phyloP scores from a whole-genome alignment of 2,329 filamentous ascomycete genomes.

The Colletotrichum tropicicola region DNA sequence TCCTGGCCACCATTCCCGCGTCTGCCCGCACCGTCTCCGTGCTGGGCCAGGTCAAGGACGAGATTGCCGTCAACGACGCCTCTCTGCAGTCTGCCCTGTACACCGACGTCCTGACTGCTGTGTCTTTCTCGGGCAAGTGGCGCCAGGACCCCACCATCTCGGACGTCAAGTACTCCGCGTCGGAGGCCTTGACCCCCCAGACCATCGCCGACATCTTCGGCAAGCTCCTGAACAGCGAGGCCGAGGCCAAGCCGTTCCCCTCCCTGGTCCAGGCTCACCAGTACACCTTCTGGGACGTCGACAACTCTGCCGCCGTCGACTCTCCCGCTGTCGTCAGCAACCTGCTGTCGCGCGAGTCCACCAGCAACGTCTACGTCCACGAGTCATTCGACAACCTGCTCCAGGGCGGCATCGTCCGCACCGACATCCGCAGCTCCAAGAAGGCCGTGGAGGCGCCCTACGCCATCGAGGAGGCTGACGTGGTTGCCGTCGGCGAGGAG shows the following conservation, averaged over 20 bases:
- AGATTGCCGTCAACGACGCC: conserved; percentile 76
- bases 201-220: conserved; percentile 58
- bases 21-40: conserved; percentile 82
- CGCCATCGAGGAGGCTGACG: conserved; percentile 79
- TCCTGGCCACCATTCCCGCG: conserved; percentile 81
- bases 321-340: conserved; percentile 70
- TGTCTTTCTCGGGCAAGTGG: conserved; percentile 80
- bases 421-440: conserved; percentile 84
- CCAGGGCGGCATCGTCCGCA: conserved; percentile 82
- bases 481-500: conserved; percentile 80
- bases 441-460: conserved; percentile 89
- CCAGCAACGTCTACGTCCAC: conserved; percentile 68
- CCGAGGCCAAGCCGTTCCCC: conserved; percentile 48
- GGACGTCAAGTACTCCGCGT: conserved; percentile 90
- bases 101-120: conserved; percentile 86
- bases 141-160: conserved; percentile 70
- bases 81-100: conserved; percentile 87
- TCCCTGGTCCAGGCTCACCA: conserved; percentile 73
- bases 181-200: conserved; percentile 64
- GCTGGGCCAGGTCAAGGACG: conserved; percentile 85
- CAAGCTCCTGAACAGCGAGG: conserved; percentile 63
- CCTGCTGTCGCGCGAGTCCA: conserved; percentile 77
- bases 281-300: conserved; percentile 94
- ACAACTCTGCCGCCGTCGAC: conserved; percentile 73
- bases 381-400: conserved; percentile 71